phyloP scores from a whole-genome alignment of 352 stramenopile species.

The Paralagenidium karlingii region DNA sequence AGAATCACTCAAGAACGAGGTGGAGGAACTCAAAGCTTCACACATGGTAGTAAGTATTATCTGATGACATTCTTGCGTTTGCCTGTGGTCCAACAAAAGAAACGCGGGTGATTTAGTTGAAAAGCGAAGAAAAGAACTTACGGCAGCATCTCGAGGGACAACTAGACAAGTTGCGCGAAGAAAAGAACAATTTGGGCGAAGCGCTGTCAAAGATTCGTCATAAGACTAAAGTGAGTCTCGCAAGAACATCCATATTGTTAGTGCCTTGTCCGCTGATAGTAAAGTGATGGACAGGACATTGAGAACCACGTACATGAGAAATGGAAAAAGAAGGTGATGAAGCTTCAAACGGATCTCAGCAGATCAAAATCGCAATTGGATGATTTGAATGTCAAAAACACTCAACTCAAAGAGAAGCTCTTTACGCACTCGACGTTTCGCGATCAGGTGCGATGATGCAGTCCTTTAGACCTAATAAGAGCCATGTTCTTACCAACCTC shows the following conservation, averaged over 20 bases:
- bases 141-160: conserved; percentile 46
- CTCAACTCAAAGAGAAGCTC: conserved; percentile 55
- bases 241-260: background rate
- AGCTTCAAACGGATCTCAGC: conserved; percentile 46
- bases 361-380: conserved; percentile 63
- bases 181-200: conserved; percentile 36
- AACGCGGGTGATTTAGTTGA: conserved; percentile 20
- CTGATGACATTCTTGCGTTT: background rate
- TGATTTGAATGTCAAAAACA: conserved; percentile 67
- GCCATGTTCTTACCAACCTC: too few species aligned
- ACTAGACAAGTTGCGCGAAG: conserved; percentile 39
- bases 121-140: conserved; percentile 33
- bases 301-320: conserved; percentile 54
- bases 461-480: background rate
- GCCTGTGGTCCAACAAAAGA: background rate
- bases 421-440: conserved; percentile 35
- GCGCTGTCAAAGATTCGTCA: conserved; percentile 33
- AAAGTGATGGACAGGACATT: conserved; percentile 19
- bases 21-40: conserved; percentile 42
- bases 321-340: conserved; percentile 64
- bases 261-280: background rate
- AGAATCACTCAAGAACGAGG: conserved; percentile 27
- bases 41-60: background rate
- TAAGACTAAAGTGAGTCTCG: conserved; percentile 34
- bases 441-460: conserved; percentile 40